Percentiles rank a stretch among this genome's conserved stretches.
Evolutionary conservation across 257 asterid genomes (phyloP).

Genomic region (Fraxinus excelsior): DNA sequence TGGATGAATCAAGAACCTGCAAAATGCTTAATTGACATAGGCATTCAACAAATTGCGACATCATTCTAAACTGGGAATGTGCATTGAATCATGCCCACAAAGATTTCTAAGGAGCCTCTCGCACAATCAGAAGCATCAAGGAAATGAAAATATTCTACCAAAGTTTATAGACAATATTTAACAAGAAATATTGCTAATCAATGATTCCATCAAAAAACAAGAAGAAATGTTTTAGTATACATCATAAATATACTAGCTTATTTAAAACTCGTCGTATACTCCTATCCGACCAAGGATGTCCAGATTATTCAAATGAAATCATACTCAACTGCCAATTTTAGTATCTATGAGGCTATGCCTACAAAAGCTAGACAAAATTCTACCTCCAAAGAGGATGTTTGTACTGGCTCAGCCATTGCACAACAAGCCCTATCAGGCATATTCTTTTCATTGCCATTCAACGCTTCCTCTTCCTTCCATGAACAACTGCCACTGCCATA

Average conservation of each 20-base stretch:
- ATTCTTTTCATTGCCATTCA: slow-evolving; percentile 44
- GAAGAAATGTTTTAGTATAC: background rate
- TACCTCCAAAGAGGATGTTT: slow-evolving; percentile 41
- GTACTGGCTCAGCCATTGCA: slow-evolving; percentile 38
- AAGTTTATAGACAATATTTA: no score
- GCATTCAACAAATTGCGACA: background rate
- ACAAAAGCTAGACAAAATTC: background rate
- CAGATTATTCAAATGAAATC: slow-evolving; percentile 8
- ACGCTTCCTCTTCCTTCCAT: slow-evolving; percentile 72
- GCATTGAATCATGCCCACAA: background rate
- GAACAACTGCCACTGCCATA: slow-evolving; percentile 73
- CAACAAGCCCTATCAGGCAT: slow-evolving; percentile 38
- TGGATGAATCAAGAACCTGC: background rate
- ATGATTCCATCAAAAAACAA: no score
- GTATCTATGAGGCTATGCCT: background rate
- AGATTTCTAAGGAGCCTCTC: background rate
- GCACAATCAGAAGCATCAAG: background rate
- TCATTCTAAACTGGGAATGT: background rate
- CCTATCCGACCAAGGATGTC: background rate
- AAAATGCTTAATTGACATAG: background rate
- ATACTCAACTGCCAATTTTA: slow-evolving; percentile 13
- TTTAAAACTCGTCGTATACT: background rate
- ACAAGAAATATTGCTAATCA: no score
- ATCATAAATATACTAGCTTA: background rate
- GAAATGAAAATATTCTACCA: background rate